Base-by-base conservation (phyloP, 176 grass and related monocot species). In the Olyra latifolia region DNA sequence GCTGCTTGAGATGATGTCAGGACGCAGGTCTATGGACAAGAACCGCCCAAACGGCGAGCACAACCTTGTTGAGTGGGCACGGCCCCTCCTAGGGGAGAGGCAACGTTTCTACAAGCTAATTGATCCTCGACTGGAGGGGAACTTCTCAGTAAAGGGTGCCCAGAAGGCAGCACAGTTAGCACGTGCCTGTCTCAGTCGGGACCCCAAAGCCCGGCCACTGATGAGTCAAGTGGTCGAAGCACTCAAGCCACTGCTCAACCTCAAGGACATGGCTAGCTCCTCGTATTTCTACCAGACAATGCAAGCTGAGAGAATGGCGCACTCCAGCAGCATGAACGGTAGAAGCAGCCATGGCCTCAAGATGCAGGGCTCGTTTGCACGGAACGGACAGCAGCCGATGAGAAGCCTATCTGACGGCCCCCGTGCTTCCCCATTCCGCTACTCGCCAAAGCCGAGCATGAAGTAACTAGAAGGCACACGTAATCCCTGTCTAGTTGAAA, bases 1-100 rank as follows among this genome's bases (percentile, higher is more conserved):
- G 67, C 81, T 94, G 4, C 89, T 94, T 7, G 92, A 94, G 82
- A 94, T 94, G 92, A 94, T 94, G 92, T 89, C 92, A 4, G 92
- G 92, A 27, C 86, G 89, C 23, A 84, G 92, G 12, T 94, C 92
- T 8, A 94, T 94, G 92, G 92, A 94, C 67, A 94, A 91, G 73
- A 91, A 91, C 63, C 86, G 89, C 30, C 92, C 92, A 3, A 94
- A 94, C 0, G 92, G 92, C 0, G 92, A 94, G 80, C 92, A 94
- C 69, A 94, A 94, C 74, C 89, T 94, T 15, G 92, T 94, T 0
- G 92, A 94, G 78, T 94, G 92, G 92, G 92, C 89, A 0, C 92
- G 92, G 0, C 89, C 92, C 13, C 80, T 89, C 50, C 81, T 94
- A 32, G 92, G 92, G 42, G 92, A 94, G 72, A 79, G 92, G 19